Conservation (phyloP, 306 rosid species). For the Arachis stenosperma region DNA sequence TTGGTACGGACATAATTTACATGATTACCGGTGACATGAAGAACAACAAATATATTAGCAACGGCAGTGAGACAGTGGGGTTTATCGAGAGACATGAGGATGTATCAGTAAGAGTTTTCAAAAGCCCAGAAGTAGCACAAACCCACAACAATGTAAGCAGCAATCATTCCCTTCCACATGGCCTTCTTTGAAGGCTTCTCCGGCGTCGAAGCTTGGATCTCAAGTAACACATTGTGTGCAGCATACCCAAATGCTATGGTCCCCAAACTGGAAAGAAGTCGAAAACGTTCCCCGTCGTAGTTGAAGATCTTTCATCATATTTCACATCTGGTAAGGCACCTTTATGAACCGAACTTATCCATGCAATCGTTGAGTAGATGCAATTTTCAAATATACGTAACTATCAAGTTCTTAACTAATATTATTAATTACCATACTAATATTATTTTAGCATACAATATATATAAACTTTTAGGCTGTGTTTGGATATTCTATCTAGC, state of each 20-base stretch:
- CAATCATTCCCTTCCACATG: constrained; percentile 89
- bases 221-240: constrained; percentile 92
- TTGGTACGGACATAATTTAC: too few relatives aligned
- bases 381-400: too few relatives aligned
- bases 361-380: too few relatives aligned
- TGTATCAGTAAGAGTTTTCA: constrained; percentile 55
- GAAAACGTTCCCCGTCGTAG: too few relatives aligned
- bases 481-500: too few relatives aligned
- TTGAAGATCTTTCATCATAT: too few relatives aligned
- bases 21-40: constrained; percentile 91
- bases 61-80: constrained; percentile 79
- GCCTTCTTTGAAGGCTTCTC: constrained; percentile 90
- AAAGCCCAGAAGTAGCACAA: constrained; percentile 81
- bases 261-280: constrained; percentile 74
- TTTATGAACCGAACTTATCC: too few relatives aligned
- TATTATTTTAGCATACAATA: too few relatives aligned
- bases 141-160: constrained; percentile 84
- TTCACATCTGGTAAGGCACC: too few relatives aligned
- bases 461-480: too few relatives aligned
- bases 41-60: constrained; percentile 88
- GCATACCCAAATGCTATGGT: constrained; percentile 89
- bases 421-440: too few relatives aligned
- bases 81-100: constrained; percentile 65
- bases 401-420: too few relatives aligned
- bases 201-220: constrained; percentile 93